Evolutionary conservation across 768 basidiomycete species (phyloP), one percentile per base, ranked within the genome.

Genomic region (Boletus reticuloceps): DNA sequence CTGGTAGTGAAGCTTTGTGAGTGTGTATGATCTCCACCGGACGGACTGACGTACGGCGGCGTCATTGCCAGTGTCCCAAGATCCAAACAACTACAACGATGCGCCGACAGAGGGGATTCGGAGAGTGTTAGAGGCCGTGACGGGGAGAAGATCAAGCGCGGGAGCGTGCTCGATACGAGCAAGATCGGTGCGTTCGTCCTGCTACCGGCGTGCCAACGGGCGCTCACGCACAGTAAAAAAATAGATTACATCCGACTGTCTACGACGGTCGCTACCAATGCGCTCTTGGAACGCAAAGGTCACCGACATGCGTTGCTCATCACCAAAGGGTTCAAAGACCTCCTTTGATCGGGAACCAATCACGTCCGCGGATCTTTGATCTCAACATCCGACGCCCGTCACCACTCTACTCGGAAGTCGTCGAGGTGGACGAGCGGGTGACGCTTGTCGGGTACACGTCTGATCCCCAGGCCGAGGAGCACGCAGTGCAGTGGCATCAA

Each of bases 261-360:
- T 1, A 97, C 95, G 0, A 98, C 96, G 0, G 93, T 98, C 5
- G 95, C 94, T 0, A 98, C 96, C 17, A 98, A 98, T 64, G 95
- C 96, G 0, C 80, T 98, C 0, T 81, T 98, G 7, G 96, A 98
- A 65, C 86, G 96, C 45, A 95, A 96, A 70, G 96, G 96, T 1
- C 89, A 93, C 64, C 86, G 85, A 58, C 93, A 96, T 56, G 95
- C 93, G 0, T 77, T 98, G 36, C 75, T 97, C 14, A 96, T 95
- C 64, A 98, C 96, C 1, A 84, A 84, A 56, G 94, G 94, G 0
- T 96, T 95, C 79, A 85, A 84, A 67, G 95, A 97, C 70, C 84
- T 98, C 11, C 80, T 98, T 79, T 90, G 32, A 98, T 98, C 55
- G 93, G 94, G 10, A 97, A 97, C 69, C 96, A 98, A 69, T 88